Conservation (phyloP, 352 stramenopile genomes). For the Phytophthora fragariaefolia region DNA sequence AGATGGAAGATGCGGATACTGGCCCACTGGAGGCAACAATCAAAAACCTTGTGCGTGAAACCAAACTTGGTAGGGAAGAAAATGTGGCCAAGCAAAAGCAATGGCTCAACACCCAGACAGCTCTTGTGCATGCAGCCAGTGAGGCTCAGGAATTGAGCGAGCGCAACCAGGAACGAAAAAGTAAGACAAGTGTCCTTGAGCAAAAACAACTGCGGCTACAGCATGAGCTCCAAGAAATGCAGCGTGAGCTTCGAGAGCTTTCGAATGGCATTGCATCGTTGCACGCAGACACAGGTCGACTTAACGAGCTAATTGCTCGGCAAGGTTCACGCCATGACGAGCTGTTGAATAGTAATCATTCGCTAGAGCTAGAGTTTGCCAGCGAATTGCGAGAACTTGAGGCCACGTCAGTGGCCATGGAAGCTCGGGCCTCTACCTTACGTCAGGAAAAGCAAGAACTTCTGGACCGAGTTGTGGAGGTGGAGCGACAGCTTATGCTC, state of each 20-base stretch:
- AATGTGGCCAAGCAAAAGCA: conserved; percentile 88
- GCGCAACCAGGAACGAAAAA: conserved; percentile 91
- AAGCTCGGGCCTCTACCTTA: conserved; percentile 75
- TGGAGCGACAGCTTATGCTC: conserved; percentile 93
- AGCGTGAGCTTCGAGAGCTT: conserved; percentile 87
- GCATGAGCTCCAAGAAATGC: conserved; percentile 80
- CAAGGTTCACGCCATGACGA: conserved; percentile 83
- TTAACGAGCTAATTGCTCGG: conserved; percentile 94
- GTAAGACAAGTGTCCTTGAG: conserved; percentile 88
- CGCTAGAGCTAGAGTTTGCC: conserved; percentile 92
- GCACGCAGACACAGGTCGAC: conserved; percentile 91
- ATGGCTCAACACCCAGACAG: conserved; percentile 93
- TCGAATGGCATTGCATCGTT: conserved; percentile 72
- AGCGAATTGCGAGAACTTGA: conserved; percentile 93
- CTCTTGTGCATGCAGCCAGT: conserved; percentile 86
- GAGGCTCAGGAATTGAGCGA: conserved; percentile 91
- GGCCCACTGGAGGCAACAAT: conserved; percentile 94
- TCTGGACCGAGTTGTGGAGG: conserved; percentile 90
- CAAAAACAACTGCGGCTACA: conserved; percentile 92
- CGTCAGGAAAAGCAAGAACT: conserved; percentile 89
- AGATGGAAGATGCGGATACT: conserved; percentile 92
- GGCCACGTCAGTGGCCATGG: conserved; percentile 68
- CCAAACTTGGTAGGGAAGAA: conserved; percentile 62
- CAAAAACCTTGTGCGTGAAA: conserved; percentile 93
- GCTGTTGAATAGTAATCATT: conserved; percentile 88